phyloP scores from a whole-genome alignment of 768 basidiomycete genomes.

The Hypholoma sublateritium region DNA sequence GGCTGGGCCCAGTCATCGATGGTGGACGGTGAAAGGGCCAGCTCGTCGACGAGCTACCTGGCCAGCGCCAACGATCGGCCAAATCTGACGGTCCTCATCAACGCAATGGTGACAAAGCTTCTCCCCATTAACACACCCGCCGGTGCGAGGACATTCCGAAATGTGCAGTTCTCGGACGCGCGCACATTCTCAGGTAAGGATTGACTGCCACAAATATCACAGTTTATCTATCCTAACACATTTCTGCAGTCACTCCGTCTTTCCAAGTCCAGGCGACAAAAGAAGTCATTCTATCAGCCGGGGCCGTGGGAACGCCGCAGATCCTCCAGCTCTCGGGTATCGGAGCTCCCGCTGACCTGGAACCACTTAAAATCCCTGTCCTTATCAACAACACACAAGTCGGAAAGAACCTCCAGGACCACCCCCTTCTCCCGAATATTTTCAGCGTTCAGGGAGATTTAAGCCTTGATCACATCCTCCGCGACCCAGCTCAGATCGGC shows the following conservation, averaged over 20 bases:
- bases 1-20: constrained; percentile 35
- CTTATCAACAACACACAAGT: constrained; percentile 18
- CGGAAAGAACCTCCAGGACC: constrained; percentile 23
- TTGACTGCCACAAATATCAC: too few relatives aligned
- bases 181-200: too few relatives aligned
- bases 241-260: constrained; percentile 1
- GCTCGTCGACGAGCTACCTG: constrained; percentile 37
- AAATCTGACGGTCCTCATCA: constrained; percentile 36
- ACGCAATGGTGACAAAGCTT: constrained; percentile 29
- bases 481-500: not conserved
- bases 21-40: constrained; percentile 29
- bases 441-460: constrained; percentile 8
- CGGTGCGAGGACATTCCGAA: constrained; percentile 14
- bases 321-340: constrained; percentile 24
- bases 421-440: constrained; percentile 17
- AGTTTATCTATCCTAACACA: too few relatives aligned
- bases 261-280: constrained; percentile 16
- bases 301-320: constrained; percentile 20
- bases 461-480: constrained; percentile 7
- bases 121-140: constrained; percentile 15
- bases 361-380: constrained; percentile 10
- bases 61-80: constrained; percentile 24
- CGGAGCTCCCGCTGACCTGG: constrained; percentile 13
- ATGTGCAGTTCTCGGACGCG: constrained; percentile 21
- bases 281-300: constrained; percentile 23